phyloP scores from a whole-genome alignment of 768 basidiomycete genomes.

The Gautieria morchelliformis region DNA sequence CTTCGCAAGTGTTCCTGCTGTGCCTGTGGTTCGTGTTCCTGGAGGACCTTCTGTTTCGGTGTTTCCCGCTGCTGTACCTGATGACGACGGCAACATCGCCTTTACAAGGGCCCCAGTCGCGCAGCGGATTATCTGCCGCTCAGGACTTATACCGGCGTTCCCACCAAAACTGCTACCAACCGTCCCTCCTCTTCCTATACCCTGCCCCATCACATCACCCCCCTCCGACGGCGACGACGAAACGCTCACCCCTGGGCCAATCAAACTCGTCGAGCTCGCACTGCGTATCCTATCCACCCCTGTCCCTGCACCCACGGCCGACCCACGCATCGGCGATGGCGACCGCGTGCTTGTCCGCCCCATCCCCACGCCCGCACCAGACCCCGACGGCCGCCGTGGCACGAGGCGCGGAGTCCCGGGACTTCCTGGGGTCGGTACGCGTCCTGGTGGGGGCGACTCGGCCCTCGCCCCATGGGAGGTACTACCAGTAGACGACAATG shows the following conservation, averaged over 20 bases:
- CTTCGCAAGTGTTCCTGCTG: neutral
- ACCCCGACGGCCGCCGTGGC: neutral
- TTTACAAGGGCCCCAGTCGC: conserved; percentile 58
- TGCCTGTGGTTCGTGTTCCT: too few species aligned
- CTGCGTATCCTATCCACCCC: neutral
- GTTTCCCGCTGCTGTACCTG: conserved; percentile 35
- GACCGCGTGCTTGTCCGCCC: neutral
- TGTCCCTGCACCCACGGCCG: neutral
- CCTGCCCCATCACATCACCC: neutral
- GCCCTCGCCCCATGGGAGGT: neutral
- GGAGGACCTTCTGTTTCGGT: conserved; percentile 29
- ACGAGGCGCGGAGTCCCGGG: neutral
- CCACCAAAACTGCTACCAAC: too few species aligned
- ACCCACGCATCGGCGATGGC: neutral
- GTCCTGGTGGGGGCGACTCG: neutral
- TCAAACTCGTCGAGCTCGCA: neutral
- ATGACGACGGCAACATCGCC: conserved; percentile 39
- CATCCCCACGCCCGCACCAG: neutral
- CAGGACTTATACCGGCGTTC: conserved; percentile 10
- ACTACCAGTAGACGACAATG: neutral
- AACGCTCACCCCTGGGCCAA: neutral
- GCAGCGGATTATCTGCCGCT: conserved; percentile 57
- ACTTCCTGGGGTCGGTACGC: neutral
- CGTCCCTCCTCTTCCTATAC: too few species aligned
- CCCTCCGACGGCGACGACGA: too few species aligned